Evolutionary conservation across 192 early-diverging fungal genomes (phyloP).

Genomic region (Coemansia sp.): DNA sequence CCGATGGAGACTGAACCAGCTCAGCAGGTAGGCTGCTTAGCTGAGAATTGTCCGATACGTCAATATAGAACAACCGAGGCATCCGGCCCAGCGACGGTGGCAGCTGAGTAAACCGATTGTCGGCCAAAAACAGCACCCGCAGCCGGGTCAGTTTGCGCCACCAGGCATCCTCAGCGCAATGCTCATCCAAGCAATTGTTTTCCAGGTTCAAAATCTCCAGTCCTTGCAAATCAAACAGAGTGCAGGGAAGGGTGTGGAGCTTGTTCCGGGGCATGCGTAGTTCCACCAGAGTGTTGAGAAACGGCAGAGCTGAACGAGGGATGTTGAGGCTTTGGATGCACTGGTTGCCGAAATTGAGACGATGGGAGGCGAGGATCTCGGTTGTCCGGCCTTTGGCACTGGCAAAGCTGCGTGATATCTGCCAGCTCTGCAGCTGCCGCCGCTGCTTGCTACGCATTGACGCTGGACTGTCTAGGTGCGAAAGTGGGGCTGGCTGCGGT

Average conservation of each 20-base stretch:
- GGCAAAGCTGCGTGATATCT: slow-evolving; percentile 36
- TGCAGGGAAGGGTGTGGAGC: slow-evolving; percentile 19
- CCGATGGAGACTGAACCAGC: slow-evolving; percentile 19
- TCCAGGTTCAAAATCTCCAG: slow-evolving; percentile 50
- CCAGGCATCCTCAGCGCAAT: slow-evolving; percentile 6
- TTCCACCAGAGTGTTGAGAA: slow-evolving; percentile 29
- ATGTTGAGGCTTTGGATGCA: slow-evolving; percentile 26
- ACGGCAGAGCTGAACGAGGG: slow-evolving; percentile 18
- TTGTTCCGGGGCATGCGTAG: slow-evolving; percentile 50
- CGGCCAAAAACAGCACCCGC: slow-evolving; percentile 39
- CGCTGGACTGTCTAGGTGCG: background rate
- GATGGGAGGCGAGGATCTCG: slow-evolving; percentile 38
- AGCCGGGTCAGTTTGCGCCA: slow-evolving; percentile 22
- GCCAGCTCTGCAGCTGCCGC: slow-evolving; percentile 37
- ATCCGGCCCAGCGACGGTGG: slow-evolving; percentile 34
- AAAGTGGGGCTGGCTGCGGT: background rate
- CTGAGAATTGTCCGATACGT: slow-evolving; percentile 34
- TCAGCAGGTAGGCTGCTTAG: slow-evolving; percentile 29
- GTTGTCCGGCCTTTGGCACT: slow-evolving; percentile 14
- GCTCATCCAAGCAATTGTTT: slow-evolving; percentile 32
- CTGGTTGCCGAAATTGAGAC: slow-evolving; percentile 43
- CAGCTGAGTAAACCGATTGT: slow-evolving; percentile 27
- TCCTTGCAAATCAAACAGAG: slow-evolving; percentile 34
- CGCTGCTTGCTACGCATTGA: background rate
- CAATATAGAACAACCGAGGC: slow-evolving; percentile 40